phyloP scores from a whole-genome alignment of 192 early-diverging fungal genomes.

The Backusella tuberculispora region DNA sequence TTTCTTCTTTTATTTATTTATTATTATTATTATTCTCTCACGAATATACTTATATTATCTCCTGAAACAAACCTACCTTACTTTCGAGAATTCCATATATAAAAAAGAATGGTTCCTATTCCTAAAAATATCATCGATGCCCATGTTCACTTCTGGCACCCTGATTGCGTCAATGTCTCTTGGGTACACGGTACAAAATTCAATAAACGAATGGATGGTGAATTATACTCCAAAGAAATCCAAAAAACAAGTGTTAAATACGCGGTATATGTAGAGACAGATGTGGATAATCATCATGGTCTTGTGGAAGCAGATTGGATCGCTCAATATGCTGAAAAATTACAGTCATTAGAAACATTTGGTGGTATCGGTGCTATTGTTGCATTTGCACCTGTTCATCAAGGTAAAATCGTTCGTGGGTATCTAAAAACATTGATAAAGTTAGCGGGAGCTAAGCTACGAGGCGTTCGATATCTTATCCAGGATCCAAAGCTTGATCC shows the following conservation, averaged over 20 bases:
- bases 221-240: neutral
- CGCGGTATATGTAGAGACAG: conserved; percentile 38
- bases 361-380: conserved; percentile 39
- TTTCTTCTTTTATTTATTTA: neutral
- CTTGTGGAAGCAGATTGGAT: conserved; percentile 41
- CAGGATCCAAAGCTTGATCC: conserved; percentile 34
- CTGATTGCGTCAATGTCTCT: conserved; percentile 24
- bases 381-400: conserved; percentile 36
- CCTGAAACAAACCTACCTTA: neutral
- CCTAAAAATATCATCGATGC: conserved; percentile 27
- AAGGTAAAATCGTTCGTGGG: conserved; percentile 29
- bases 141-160: conserved; percentile 40
- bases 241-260: neutral
- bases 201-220: conserved; percentile 18
- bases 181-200: conserved; percentile 27
- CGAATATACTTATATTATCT: neutral
- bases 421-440: conserved; percentile 33
- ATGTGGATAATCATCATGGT: conserved; percentile 30
- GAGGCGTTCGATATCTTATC: conserved; percentile 34
- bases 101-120: conserved; percentile 2
- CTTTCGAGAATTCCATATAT: neutral
- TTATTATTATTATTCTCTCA: conserved; percentile 3
- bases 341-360: conserved; percentile 11
- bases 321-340: conserved; percentile 22
- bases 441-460: conserved; percentile 22